Evolutionary conservation across 2,329 filamentous ascomycete species (phyloP).

Genomic region (Colletotrichum spaethianum): DNA sequence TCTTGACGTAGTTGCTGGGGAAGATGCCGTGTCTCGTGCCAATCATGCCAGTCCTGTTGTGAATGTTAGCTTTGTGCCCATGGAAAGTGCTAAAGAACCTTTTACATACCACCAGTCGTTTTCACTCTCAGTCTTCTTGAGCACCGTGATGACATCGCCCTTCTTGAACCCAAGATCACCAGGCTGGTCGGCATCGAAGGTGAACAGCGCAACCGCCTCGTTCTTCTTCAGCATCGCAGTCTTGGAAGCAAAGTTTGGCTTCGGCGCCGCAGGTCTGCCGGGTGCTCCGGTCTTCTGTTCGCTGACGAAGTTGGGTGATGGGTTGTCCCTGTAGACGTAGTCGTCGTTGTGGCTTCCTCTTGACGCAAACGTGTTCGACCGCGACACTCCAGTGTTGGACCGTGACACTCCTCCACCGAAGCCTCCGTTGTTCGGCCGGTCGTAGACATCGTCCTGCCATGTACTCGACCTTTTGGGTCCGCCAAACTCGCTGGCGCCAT

Average conservation of each 20-base stretch:
- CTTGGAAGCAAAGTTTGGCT: conserved; percentile 83
- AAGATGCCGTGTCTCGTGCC: conserved; percentile 92
- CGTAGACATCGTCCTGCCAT: conserved; percentile 84
- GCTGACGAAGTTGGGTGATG: conserved; percentile 42
- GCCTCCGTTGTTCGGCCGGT: conserved; percentile 62
- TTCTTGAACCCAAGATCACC: conserved; percentile 91
- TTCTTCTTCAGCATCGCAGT: conserved; percentile 74
- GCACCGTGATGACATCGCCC: conserved; percentile 93
- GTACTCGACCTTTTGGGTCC: conserved; percentile 75
- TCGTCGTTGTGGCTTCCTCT: conserved; percentile 59
- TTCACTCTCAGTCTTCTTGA: conserved; percentile 94
- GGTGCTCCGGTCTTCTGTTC: conserved; percentile 70
- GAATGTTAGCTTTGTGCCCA: neutral
- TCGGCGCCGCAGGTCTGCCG: conserved; percentile 86
- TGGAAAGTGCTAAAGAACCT: neutral
- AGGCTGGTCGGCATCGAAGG: conserved; percentile 93
- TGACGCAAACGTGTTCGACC: conserved; percentile 67
- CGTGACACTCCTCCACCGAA: conserved; percentile 57
- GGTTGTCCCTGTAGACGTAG: conserved; percentile 68
- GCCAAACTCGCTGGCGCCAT: conserved; percentile 64
- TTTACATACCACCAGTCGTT: conserved; percentile 90
- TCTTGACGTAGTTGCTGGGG: conserved; percentile 84
- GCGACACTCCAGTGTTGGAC: conserved; percentile 64
- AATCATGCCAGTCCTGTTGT: conserved; percentile 84
- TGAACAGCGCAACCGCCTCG: conserved; percentile 92